Percentiles rank a stretch among this genome's conserved stretches.
Conservation (phyloP, 1,284 basidiomycete genomes). For the Puccinia hordei region DNA sequence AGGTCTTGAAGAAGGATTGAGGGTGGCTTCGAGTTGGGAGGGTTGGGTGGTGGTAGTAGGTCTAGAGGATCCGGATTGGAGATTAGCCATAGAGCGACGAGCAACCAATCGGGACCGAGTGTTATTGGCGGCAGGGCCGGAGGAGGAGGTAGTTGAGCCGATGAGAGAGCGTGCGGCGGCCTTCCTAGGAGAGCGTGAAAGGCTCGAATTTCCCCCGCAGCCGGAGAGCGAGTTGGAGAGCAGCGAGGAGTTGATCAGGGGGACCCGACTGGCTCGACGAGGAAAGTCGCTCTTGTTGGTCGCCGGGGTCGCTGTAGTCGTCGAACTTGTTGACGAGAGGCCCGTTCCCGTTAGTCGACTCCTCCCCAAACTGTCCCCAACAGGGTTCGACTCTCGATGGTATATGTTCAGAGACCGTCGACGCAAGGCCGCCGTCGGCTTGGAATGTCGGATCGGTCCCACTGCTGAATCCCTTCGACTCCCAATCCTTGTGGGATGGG, state of each 20-base stretch:
- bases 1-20: neutral
- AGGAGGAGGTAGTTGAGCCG: neutral
- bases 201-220: neutral
- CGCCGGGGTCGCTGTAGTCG: neutral
- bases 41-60: too few relatives aligned
- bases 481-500: too few relatives aligned
- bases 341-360: neutral
- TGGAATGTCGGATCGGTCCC: conserved; percentile 26
- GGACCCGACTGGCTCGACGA: conserved; percentile 16
- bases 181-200: neutral
- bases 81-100: neutral
- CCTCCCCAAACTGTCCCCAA: neutral
- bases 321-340: neutral
- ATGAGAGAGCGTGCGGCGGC: neutral
- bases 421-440: conserved; percentile 3
- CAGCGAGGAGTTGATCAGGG: conserved; percentile 6
- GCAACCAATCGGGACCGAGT: neutral
- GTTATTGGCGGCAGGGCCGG: neutral
- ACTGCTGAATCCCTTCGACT: conserved; percentile 10
- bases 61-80: neutral
- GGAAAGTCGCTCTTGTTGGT: conserved; percentile 2
- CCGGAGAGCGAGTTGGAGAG: conserved; percentile 9
- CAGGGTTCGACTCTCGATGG: conserved; percentile 8
- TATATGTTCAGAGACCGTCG: conserved; percentile 29
- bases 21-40: neutral